Percentiles rank a stretch among this genome's conserved stretches.
These are phyloP conservation scores for Populus simonii DNA, from an alignment of 345 rosid species.

Conservation along the genomic window DNA sequence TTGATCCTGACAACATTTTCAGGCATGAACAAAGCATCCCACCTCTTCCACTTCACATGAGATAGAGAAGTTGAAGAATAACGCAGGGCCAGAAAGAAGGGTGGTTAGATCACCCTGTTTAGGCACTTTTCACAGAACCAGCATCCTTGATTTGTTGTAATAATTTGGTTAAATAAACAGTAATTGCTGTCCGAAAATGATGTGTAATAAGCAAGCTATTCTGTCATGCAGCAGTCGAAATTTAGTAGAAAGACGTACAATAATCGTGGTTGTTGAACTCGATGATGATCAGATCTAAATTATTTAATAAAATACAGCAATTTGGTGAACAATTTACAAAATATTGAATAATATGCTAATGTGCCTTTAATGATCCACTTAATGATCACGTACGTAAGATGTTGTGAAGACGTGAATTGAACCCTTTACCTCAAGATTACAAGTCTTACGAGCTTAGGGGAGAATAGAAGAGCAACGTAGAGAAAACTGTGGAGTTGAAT, in stretches of 20 bases:
- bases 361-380: too few species aligned
- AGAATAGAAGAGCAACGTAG: too few species aligned
- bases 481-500: too few species aligned
- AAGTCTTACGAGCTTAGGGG: too few species aligned
- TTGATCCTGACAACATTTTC: background rate
- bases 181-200: background rate
- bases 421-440: too few species aligned
- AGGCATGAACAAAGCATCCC: constrained; percentile 21
- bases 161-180: background rate
- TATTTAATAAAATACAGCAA: background rate
- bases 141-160: background rate
- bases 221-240: background rate
- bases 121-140: background rate
- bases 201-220: background rate
- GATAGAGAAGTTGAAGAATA: background rate
- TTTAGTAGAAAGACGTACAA: background rate
- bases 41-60: background rate
- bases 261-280: background rate
- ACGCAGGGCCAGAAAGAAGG: background rate
- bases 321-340: background rate
- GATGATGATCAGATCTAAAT: background rate
- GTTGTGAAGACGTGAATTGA: too few species aligned
- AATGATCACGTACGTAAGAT: too few species aligned
- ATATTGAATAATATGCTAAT: background rate
- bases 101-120: background rate